Base-by-base conservation (phyloP, 768 basidiomycete species). In the Mycena epipterygia region DNA sequence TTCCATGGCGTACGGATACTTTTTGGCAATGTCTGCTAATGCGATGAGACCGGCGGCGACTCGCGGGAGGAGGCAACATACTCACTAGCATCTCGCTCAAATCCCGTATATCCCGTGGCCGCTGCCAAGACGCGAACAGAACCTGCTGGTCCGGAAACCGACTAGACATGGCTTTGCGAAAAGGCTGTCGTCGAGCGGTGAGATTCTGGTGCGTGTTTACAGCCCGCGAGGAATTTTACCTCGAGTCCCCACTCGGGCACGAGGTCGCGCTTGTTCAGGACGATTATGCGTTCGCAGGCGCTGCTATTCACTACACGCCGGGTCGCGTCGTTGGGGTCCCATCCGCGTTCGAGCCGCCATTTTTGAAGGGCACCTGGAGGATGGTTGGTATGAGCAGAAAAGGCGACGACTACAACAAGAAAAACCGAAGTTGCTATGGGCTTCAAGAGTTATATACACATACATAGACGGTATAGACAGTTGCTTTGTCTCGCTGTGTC, bases 211-310 rank as follows among this genome's bases (percentile, higher is more conserved):
- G 42, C 48, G 25, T 48, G 44, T 63, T 44, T 8, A 9, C n/a
- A n/a, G 17, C 49, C 11, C 16, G 41, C 27, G 23, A 68, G 19
- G 30, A 55, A 19, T 76, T 87, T 73, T 76, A 97, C 97, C 87
- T 94, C 89, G 75, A 96, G 87, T 39, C 96, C 96, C 90, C 94
- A 94, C 75, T 89, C 85, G 46, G 96, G 91, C 11, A 97, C 96
- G 60, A 98, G 85, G 82, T 99, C 98, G 48, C 93, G 88, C 83
- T 98, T 99, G 76, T 95, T 97, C 71, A n/a, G n/a, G n/a, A n/a
- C n/a, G n/a, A n/a, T n/a, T n/a, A n/a, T n/a, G n/a, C n/a, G n/a
- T n/a, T n/a, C n/a, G n/a, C n/a, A n/a, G n/a, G n/a, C n/a, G n/a
- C n/a, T n/a, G 60, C 81, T 76, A 67, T 82, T 80, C 51, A 84